Evolutionary conservation across 1,284 basidiomycete species (phyloP), one percentile per base, ranked within the genome.

Genomic region (Leccinum pallidistipes): DNA sequence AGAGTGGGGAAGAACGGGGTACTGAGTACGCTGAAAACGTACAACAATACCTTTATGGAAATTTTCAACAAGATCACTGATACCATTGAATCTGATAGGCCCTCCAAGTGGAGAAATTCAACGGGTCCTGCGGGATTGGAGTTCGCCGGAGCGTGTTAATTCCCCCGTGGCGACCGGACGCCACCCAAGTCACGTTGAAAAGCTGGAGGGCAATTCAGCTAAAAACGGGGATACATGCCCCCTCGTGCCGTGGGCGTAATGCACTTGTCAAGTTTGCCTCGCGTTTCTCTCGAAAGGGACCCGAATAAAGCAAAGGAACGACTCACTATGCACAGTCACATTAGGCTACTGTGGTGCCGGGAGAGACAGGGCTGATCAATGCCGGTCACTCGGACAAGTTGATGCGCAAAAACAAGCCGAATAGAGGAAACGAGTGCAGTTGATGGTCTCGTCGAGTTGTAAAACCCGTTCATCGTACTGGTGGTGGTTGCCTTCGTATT

Each of bases 401-500:
- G 43, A 14, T 45, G 43, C 38, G 16, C 18, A 21, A 45, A 45
- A 18, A n/a, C n/a, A n/a, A n/a, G n/a, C n/a, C n/a, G n/a, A n/a
- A n/a, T n/a, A n/a, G n/a, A n/a, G n/a, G n/a, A n/a, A n/a, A n/a
- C n/a, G n/a, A n/a, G n/a, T n/a, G n/a, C n/a, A n/a, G n/a, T n/a
- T n/a, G 61, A 56, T 16, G 65, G 53, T 45, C 69, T 74, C 10
- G 29, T 64, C 34, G 60, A 50, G 2, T 62, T 61, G 51, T 56
- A 68, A 54, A 57, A 61, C 16, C 66, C 64, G 18, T 63, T 65
- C 62, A 66, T 59, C n/a, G 69, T 67, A 14, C 43, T 49, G 16
- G 55, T 45, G 7, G 56, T 16, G 10, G 53, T 55, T 16, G 56
- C 38, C 29, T 57, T 58, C 27, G 21, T 31, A 1, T 31, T 57